Base-by-base conservation (phyloP, 176 grass and related monocot genomes). In the Puccinellia tenuiflora region DNA sequence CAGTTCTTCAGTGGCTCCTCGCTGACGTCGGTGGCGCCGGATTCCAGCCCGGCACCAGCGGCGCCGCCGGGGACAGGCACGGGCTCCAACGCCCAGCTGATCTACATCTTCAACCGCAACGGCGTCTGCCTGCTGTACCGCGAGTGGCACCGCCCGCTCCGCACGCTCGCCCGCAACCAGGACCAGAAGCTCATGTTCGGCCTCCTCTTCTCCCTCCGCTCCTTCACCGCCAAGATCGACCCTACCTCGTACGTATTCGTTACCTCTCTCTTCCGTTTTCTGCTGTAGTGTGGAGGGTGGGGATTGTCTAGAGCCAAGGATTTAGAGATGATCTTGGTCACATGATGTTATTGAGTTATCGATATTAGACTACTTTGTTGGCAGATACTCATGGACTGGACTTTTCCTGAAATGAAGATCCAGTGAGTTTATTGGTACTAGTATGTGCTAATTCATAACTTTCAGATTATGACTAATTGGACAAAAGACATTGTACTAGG, bases 161-260 rank as follows among this genome's bases (percentile, higher is more conserved):
- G 87, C 85, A 98, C 92, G 84, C 88, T 93, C 40, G 85, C 93
- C 79, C 84, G 59, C 39, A 85, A 85, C 55, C 91, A 98, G 91
- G 96, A 95, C 72, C 92, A 95, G 51, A 98, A 93, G 85, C 96
- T 98, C 89, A 93, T 98, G 96, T 92, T 98, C 89, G 92, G 96
- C 1, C 88, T 98, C 82, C 96, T 98, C 73, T 98, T 92, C 90
- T 95, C 96, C 38, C 92, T 95, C 21, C 92, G 92, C 9, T 98
- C 92, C 14, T 98, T 98, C 85, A 98, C 96, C 47, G 60, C 86
- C 80, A 98, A 95, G 89, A 91, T 98, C 68, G 96, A 95, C 68
- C 91, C 96, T 40, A 95, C 83, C 53, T 83, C 81, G 92, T 98
- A 60, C 6, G 81, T 56, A 21, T 62, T 31, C 20, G 5, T 51